Evolutionary conservation across 2,329 filamentous ascomycete genomes (phyloP), one percentile per base, ranked within the genome.

Genomic region (Trichophyton verrucosum): DNA sequence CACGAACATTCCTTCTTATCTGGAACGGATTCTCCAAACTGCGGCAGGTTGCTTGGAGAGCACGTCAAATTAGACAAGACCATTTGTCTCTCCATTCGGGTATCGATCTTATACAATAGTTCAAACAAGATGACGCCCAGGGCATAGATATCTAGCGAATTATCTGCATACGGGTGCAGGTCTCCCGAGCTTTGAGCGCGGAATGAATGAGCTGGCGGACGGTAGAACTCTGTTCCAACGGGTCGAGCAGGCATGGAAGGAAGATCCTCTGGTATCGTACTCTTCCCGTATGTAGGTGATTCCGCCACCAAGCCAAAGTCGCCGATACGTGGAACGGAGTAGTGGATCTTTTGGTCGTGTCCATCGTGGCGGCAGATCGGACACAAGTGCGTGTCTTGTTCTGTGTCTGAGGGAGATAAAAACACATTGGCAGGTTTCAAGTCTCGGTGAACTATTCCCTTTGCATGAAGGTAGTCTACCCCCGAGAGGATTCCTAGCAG

Each of bases 351-450:
- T 9, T 49, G 24, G 22, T 49, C 51, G 5, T 47, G 27, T 20
- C 40, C 51, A 13, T 67, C 67, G 5, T 66, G 64, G 7, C 66
- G 65, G 62, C 82, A 86, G 1, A 74, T 65, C 8, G 66, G 65
- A 65, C 82, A 84, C 0, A 65, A 69, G 1, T 74, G 72, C 1
- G 80, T 66, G 49, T 80, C 72, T n/a, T 80, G 73, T 20, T 30
- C 22, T 8, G 22, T 51, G 6, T 55, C 55, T 3, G 76, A 70
- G 0, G 74, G 73, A 1, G 80, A 81, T 0, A 88, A 73, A 70
- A 88, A 86, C 30, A 88, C 81, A 65, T 88, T 88, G 2, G 81
- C 82, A 0, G 85, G 85, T 66, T 88, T 88, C 22, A 88, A 75
- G 66, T 88, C 85, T 8, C 85, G 81, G 66, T 88, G 85, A 0